Evolutionary conservation across 2,329 filamentous ascomycete species (phyloP).

Genomic region (Trichoderma harzianum): DNA sequence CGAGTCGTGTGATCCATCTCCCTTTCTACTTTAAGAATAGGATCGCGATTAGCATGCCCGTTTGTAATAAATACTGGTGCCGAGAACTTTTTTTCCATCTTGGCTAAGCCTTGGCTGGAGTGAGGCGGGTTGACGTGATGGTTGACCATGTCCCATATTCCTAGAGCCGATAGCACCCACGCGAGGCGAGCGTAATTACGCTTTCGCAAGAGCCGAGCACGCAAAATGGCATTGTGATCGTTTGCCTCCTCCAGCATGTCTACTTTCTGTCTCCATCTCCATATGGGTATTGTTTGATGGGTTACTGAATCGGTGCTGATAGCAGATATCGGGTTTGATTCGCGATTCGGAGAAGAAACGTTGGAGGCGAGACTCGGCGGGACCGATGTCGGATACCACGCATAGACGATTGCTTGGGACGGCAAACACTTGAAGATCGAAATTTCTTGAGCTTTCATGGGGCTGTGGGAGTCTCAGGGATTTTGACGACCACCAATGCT

Average conservation of each 20-base stretch:
- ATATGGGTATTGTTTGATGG: background rate
- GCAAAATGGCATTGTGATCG: background rate
- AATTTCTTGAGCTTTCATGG: background rate
- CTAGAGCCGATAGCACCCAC: background rate
- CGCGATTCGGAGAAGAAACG: background rate
- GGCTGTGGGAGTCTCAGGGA: background rate
- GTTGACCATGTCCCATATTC: background rate
- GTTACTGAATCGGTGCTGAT: background rate
- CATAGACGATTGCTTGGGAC: background rate
- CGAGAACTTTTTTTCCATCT: background rate
- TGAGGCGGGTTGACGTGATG: background rate
- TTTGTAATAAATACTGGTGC: background rate
- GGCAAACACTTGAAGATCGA: background rate
- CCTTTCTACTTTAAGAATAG: background rate
- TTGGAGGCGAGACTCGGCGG: background rate
- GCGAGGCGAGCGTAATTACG: background rate
- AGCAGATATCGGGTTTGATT: background rate
- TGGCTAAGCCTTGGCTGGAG: background rate
- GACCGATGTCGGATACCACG: background rate
- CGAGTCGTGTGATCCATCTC: conserved; percentile 9
- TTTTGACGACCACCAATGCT: background rate
- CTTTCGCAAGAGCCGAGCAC: background rate
- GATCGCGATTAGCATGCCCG: background rate
- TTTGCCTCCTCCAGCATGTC: background rate
- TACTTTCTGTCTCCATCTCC: background rate